A percentile compares a stretch with the other conserved stretches of the same genome.
These are phyloP conservation scores for Aspergillus amoenus DNA, from an alignment of 2,329 filamentous ascomycete species.

Conservation along the genomic window DNA sequence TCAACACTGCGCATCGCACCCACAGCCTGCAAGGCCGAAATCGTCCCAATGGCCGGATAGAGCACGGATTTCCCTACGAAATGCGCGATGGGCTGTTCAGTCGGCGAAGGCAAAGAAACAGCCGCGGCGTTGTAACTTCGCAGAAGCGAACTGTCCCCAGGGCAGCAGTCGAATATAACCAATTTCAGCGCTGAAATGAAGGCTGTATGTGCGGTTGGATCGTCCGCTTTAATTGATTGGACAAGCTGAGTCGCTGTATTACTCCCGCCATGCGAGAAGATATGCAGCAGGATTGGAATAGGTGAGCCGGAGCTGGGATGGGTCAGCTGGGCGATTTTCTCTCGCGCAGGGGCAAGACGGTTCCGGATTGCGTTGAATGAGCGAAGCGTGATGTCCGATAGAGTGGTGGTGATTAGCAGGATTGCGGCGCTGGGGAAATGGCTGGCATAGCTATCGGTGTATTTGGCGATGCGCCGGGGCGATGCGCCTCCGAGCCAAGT, in stretches of 20 bases:
- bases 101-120: conserved; percentile 8
- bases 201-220: background rate
- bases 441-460: conserved; percentile 9
- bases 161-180: conserved; percentile 17
- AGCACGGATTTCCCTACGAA: conserved; percentile 14
- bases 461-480: conserved; percentile 12
- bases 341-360: conserved; percentile 8
- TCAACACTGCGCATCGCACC: conserved; percentile 13
- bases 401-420: conserved; percentile 11
- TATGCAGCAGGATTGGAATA: conserved; percentile 7
- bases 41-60: conserved; percentile 18
- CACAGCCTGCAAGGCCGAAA: conserved; percentile 14
- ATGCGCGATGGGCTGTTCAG: conserved; percentile 6
- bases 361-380: background rate
- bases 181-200: background rate
- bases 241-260: conserved; percentile 13
- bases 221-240: background rate
- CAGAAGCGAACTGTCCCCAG: conserved; percentile 11
- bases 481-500: conserved; percentile 17
- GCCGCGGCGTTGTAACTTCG: conserved; percentile 11
- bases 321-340: background rate
- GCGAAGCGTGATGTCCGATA: conserved; percentile 5
- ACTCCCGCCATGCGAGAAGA: conserved; percentile 18
- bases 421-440: conserved; percentile 7
- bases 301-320: background rate